Percentiles rank a stretch among this genome's conserved stretches.
phyloP scores from a whole-genome alignment of 2,329 filamentous ascomycete genomes.

The Beauveria bassiana region DNA sequence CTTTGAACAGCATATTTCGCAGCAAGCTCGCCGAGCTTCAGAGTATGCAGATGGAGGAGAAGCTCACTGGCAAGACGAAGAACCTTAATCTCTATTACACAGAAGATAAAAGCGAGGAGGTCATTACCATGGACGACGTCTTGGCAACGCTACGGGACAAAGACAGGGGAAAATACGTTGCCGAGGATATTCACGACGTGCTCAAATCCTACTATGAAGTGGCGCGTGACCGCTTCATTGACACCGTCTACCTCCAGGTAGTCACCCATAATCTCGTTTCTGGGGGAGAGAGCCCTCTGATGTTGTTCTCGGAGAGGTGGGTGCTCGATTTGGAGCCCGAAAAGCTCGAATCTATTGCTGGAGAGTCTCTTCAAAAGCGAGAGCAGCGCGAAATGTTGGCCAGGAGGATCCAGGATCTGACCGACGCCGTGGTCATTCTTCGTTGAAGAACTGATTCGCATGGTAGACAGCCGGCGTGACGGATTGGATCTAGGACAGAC shows the following conservation, averaged over 20 bases:
- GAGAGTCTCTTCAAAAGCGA: not conserved
- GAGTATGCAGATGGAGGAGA: not conserved
- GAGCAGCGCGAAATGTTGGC: not conserved
- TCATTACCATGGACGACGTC: constrained; percentile 13
- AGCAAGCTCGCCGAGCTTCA: constrained; percentile 10
- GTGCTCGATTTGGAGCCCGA: not conserved
- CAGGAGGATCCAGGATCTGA: not conserved
- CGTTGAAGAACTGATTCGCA: not conserved
- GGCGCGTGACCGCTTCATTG: constrained; percentile 25
- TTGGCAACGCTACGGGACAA: constrained; percentile 11
- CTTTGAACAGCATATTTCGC: constrained; percentile 21
- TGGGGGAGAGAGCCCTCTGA: constrained; percentile 18
- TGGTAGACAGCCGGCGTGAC: not conserved
- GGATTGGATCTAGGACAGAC: no score
- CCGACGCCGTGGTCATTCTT: not conserved
- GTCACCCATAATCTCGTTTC: constrained; percentile 21
- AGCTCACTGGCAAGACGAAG: constrained; percentile 7
- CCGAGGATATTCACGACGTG: constrained; percentile 24
- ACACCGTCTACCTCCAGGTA: constrained; percentile 26
- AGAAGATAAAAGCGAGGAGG: no score
- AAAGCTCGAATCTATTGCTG: not conserved
- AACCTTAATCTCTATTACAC: not conserved
- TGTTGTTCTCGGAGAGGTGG: not conserved
- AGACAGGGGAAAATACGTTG: constrained; percentile 16
- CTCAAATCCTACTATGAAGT: constrained; percentile 27